Conservation (phyloP, 371 early-diverging fungal species). For the Parasitella parasitica region DNA sequence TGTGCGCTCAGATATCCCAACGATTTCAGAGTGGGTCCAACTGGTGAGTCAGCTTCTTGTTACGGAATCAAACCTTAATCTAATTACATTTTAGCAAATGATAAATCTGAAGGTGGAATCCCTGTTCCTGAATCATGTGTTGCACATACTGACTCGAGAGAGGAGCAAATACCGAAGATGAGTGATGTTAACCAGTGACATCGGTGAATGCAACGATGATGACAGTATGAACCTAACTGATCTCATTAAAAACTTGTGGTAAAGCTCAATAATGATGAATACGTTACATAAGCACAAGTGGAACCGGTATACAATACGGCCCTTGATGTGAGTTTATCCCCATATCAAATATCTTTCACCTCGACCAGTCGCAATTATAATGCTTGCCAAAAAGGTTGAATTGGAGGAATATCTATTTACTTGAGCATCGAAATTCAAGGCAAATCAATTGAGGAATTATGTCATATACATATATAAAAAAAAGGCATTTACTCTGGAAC, state of each 20-base stretch:
- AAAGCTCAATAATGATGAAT: conserved; percentile 87
- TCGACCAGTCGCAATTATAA: conserved; percentile 74
- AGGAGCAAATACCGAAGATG: conserved; percentile 73
- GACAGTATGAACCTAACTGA: conserved; percentile 77
- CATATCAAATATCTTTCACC: conserved; percentile 73
- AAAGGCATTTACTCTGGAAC: conserved; percentile 43
- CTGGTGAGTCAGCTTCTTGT: conserved; percentile 85
- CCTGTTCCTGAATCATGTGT: conserved; percentile 80
- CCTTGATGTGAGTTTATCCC: conserved; percentile 77
- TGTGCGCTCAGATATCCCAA: conserved; percentile 68
- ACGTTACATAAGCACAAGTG: conserved; percentile 95
- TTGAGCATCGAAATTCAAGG: neutral
- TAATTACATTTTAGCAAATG: conserved; percentile 68
- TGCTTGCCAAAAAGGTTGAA: conserved; percentile 56
- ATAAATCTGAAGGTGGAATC: conserved; percentile 81
- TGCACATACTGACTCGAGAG: too few species aligned
- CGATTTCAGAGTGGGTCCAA: conserved; percentile 59
- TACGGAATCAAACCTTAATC: conserved; percentile 86
- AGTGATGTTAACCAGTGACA: conserved; percentile 95
- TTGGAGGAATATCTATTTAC: conserved; percentile 14
- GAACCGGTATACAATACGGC: conserved; percentile 89
- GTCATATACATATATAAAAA: conserved; percentile 43
- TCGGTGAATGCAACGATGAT: conserved; percentile 72
- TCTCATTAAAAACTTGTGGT: conserved; percentile 81
- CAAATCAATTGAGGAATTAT: conserved; percentile 46